Evolutionary conservation across 345 rosid genomes (phyloP), one percentile per base, ranked within the genome.

Genomic region (Mallotus nudiflorus): DNA sequence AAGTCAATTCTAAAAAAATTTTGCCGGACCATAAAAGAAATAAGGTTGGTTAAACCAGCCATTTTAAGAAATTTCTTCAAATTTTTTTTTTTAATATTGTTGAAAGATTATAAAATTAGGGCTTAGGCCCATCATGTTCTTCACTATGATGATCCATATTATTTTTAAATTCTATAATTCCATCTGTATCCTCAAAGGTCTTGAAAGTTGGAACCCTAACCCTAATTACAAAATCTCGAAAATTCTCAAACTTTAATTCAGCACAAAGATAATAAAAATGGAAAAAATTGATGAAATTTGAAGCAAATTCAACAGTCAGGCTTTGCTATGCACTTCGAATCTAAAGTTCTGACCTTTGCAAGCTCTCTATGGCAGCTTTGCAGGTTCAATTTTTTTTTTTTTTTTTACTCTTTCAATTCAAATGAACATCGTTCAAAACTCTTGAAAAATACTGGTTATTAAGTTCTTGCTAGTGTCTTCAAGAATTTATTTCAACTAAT

Each of bases 151-250:
- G 18, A n/a, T 12, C 22, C 18, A 18, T 59, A 33, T 59, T 6
- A 25, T 9, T 18, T 46, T 12, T 25, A 25, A 37, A 60, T 37
- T 9, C 5, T 59, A 8, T 10, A 19, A 3, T 37, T 3, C 64
- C 64, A n/a, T 60, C 22, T 60, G 64, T 9, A 62, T 67, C 25
- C 18, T 16, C n/a, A n/a, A n/a, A n/a, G n/a, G n/a, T n/a, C n/a
- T 55, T 19, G 16, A 20, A 50, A 67, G 16, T 67, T 44, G 28
- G 31, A 24, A 67, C 48, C 51, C 52, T 39, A 67, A 54, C 28
- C 51, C 61, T 67, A 37, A 35, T 25, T 39, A 22, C 24, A 33
- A n/a, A n/a, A 55, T 27, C 60, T 55, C 3, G 29, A 39, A 37
- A 35, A 8, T 5, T 31, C 16, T 37, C 14, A 62, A 20, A 52